These are phyloP conservation scores for Tulasnella sp. DNA, from an alignment of 768 basidiomycete species.

Conservation along the genomic window DNA sequence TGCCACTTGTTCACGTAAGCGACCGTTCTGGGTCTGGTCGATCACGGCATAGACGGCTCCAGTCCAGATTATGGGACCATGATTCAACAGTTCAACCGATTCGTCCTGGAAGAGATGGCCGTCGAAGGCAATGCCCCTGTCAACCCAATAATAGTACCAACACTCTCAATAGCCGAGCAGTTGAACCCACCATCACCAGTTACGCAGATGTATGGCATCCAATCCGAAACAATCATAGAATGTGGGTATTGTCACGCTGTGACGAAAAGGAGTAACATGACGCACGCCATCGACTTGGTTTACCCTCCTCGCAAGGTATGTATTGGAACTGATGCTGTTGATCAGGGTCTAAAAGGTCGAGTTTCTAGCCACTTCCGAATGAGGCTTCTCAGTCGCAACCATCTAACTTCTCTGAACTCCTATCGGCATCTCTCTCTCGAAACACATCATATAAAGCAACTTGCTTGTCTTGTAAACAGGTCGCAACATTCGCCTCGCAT, in stretches of 20 bases:
- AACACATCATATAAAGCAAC: slow-evolving; percentile 78
- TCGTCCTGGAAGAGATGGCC: slow-evolving; percentile 75
- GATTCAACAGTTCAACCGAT: slow-evolving; percentile 93
- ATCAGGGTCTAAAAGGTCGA: not conserved
- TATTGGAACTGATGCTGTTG: slow-evolving; percentile 29
- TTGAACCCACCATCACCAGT: slow-evolving; percentile 53
- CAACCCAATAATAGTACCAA: slow-evolving; percentile 42
- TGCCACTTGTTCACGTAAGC: slow-evolving; percentile 21
- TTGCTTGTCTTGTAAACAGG: slow-evolving; percentile 73
- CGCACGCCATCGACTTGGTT: slow-evolving; percentile 73
- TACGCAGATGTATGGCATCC: slow-evolving; percentile 75
- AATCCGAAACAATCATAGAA: slow-evolving; percentile 59
- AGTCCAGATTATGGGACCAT: slow-evolving; percentile 72
- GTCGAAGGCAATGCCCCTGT: slow-evolving; percentile 56
- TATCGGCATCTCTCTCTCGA: slow-evolving; percentile 66
- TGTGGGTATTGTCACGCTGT: slow-evolving; percentile 66
- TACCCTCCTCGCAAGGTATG: slow-evolving; percentile 70
- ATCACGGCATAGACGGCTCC: slow-evolving; percentile 67
- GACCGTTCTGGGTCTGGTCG: slow-evolving; percentile 79
- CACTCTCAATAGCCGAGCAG: not conserved
- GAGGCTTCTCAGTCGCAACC: slow-evolving; percentile 26
- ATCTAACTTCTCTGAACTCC: slow-evolving; percentile 49
- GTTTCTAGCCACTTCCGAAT: slow-evolving; percentile 24
- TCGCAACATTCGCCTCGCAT: slow-evolving; percentile 57
- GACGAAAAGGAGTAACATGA: slow-evolving; percentile 62